These are phyloP conservation scores for Schizosaccharomyces cryophilus DNA, from an alignment of 805 yeast genomes.

Conservation along the genomic window DNA sequence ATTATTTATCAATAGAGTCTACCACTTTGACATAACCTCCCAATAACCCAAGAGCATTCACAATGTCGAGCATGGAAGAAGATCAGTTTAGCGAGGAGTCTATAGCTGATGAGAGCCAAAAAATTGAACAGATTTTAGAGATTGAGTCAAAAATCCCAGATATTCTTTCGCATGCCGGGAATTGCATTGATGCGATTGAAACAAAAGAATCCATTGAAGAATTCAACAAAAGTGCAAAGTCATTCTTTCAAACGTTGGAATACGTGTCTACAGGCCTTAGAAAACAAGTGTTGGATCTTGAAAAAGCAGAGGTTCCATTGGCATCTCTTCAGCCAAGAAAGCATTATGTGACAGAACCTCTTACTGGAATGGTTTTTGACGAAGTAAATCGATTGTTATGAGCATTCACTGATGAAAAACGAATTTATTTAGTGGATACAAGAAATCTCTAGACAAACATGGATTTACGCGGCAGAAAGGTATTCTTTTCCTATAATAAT, in stretches of 20 bases:
- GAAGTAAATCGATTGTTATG: background rate
- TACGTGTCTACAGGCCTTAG: background rate
- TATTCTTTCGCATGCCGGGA: background rate
- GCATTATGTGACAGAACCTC: background rate
- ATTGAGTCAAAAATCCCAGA: background rate
- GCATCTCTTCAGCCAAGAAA: background rate
- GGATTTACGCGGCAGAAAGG: no score
- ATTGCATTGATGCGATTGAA: background rate
- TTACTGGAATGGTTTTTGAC: background rate
- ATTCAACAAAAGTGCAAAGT: background rate
- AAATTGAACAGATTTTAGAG: conserved; percentile 11
- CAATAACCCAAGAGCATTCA: background rate
- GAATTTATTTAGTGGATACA: no score
- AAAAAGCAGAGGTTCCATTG: background rate
- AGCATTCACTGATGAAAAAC: no score
- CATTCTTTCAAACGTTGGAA: background rate
- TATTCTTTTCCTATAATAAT: no score
- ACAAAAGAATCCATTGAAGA: background rate
- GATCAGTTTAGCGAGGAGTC: background rate
- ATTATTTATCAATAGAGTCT: no score
- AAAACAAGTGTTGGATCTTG: background rate
- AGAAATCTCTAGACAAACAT: no score
- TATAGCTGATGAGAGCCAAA: conserved; percentile 9
- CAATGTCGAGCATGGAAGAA: background rate
- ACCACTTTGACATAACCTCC: no score